Evolutionary conservation across 1,284 basidiomycete species (phyloP).

Genomic region (Gymnopus androsaceus): DNA sequence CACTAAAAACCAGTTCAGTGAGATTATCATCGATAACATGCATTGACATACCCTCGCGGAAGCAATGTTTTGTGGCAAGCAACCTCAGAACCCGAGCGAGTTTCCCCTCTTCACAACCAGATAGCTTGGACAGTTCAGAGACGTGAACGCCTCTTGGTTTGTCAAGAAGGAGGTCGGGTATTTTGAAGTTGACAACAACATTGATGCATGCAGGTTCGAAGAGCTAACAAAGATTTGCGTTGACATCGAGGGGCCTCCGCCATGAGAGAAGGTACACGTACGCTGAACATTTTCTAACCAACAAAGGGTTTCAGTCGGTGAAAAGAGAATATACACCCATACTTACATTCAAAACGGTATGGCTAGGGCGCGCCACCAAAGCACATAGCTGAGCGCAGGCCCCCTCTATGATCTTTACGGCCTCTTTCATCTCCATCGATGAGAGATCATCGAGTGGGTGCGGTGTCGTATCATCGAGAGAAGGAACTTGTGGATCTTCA

Average conservation of each 20-base stretch:
- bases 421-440: slow-evolving; percentile 24
- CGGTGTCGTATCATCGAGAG: slow-evolving; percentile 23
- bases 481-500: slow-evolving; percentile 23
- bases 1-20: background rate
- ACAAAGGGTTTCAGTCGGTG: background rate
- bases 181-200: background rate
- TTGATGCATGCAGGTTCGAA: background rate
- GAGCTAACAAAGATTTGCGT: slow-evolving; percentile 15
- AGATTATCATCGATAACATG: slow-evolving; percentile 21
- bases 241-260: no score
- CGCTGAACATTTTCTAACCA: no score
- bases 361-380: slow-evolving; percentile 31
- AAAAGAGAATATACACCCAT: background rate
- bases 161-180: background rate
- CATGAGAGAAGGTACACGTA: no score
- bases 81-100: slow-evolving; percentile 32
- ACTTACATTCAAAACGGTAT: slow-evolving; percentile 34
- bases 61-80: slow-evolving; percentile 35
- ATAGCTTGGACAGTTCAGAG: background rate
- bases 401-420: slow-evolving; percentile 31
- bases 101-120: slow-evolving; percentile 5
- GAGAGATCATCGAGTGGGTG: slow-evolving; percentile 31
- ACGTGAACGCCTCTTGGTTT: slow-evolving; percentile 7
- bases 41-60: slow-evolving; percentile 33
- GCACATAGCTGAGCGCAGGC: slow-evolving; percentile 33